These are phyloP conservation scores for Ophiostoma sp. DNA, from an alignment of 2,329 filamentous ascomycete species.

Conservation along the genomic window DNA sequence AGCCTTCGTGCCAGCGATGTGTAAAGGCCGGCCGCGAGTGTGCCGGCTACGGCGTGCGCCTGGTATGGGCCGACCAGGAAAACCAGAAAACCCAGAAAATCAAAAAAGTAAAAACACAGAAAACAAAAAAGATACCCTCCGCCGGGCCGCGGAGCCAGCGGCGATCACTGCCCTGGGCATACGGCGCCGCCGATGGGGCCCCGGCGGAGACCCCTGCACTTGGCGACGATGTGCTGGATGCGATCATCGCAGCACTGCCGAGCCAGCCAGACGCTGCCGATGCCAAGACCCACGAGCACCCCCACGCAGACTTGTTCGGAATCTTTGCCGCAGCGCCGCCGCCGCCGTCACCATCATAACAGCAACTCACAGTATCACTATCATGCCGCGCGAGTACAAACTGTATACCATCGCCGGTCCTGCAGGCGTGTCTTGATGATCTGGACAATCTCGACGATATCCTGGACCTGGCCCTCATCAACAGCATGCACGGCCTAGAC, in stretches of 20 bases:
- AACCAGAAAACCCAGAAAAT: not conserved
- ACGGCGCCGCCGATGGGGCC: not conserved
- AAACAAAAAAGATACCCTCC: not conserved
- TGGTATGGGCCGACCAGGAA: not conserved
- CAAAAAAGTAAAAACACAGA: not conserved
- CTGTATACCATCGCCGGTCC: not conserved
- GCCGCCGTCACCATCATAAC: not conserved
- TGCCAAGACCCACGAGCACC: not conserved
- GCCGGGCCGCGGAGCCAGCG: not conserved
- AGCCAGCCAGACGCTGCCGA: not conserved
- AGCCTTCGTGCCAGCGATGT: not conserved
- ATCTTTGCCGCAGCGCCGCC: not conserved
- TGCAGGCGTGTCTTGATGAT: not conserved
- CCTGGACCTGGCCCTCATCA: not conserved
- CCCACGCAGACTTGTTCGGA: not conserved
- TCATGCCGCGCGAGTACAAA: not conserved
- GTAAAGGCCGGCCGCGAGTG: not conserved
- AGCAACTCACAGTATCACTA: not conserved
- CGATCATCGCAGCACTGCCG: not conserved
- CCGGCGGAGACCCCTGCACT: not conserved
- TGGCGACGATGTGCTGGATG: not conserved
- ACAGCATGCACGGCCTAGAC: not conserved
- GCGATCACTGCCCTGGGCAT: not conserved
- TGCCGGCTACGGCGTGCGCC: conserved; percentile 9
- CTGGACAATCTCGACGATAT: not conserved